A percentile compares a stretch with the other conserved stretches of the same genome.
phyloP scores from a whole-genome alignment of 2,329 filamentous ascomycete species.

The Apiospora aurea region DNA sequence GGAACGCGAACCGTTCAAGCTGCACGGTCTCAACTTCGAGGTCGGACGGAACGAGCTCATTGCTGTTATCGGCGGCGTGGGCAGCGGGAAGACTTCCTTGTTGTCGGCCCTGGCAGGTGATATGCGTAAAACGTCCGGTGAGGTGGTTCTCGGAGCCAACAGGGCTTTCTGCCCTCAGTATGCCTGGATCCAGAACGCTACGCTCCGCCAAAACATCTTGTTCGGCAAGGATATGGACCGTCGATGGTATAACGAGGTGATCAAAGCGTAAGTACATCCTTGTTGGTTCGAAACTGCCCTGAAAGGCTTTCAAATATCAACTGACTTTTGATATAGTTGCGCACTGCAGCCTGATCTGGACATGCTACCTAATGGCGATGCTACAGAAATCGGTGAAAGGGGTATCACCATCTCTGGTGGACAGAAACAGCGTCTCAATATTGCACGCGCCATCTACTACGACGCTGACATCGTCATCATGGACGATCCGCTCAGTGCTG shows the following conservation, averaged over 20 bases:
- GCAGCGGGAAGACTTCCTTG: conserved; percentile 88
- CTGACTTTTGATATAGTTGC: conserved; percentile 57
- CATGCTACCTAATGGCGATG: conserved; percentile 88
- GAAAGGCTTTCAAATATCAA: not conserved
- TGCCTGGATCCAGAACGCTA: conserved; percentile 96
- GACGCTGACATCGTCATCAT: conserved; percentile 72
- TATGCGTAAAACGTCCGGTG: conserved; percentile 83
- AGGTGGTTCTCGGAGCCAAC: conserved; percentile 77
- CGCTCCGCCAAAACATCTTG: conserved; percentile 85
- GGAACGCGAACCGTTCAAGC: conserved; percentile 72
- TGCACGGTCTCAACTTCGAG: conserved; percentile 71
- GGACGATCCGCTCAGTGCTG: conserved; percentile 73
- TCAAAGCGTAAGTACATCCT: conserved; percentile 68
- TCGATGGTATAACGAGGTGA: conserved; percentile 83
- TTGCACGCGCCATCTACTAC: conserved; percentile 81
- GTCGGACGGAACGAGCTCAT: conserved; percentile 79
- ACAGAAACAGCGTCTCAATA: conserved; percentile 94
- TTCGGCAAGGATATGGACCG: conserved; percentile 83
- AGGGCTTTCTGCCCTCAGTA: conserved; percentile 95
- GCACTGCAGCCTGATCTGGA: conserved; percentile 86
- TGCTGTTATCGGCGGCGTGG: conserved; percentile 88
- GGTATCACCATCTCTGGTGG: conserved; percentile 96
- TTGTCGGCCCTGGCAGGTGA: conserved; percentile 90
- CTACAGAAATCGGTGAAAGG: conserved; percentile 92
- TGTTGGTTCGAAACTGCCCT: not conserved